Conservation (phyloP, 2,329 filamentous ascomycete genomes). For the Aspergillus terreus region DNA sequence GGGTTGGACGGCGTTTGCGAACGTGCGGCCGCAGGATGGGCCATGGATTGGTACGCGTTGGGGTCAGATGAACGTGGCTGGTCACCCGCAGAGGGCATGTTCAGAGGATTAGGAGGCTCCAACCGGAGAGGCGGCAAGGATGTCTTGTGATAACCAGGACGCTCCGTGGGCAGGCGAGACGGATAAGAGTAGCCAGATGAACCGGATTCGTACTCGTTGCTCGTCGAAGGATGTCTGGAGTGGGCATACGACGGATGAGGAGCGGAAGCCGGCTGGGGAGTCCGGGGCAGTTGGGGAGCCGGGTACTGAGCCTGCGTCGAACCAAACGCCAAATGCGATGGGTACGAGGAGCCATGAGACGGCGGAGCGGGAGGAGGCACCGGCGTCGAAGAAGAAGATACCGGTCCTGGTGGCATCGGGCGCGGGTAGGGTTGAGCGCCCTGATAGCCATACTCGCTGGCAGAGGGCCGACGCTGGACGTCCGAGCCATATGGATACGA, state of each 20-base stretch:
- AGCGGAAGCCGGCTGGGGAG: constrained; percentile 40
- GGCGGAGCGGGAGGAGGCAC: constrained; percentile 10
- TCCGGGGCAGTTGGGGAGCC: constrained; percentile 39
- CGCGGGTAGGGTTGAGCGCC: constrained; percentile 32
- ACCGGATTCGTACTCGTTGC: constrained; percentile 29
- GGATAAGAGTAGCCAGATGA: constrained; percentile 23
- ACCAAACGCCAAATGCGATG: constrained; percentile 43
- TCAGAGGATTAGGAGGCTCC: constrained; percentile 21
- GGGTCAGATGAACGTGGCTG: constrained; percentile 35
- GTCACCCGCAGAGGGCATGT: constrained; percentile 27
- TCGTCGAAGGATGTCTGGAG: constrained; percentile 28
- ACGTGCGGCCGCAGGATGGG: constrained; percentile 17
- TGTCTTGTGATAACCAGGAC: constrained; percentile 23
- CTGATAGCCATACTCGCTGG: constrained; percentile 41
- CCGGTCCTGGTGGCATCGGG: constrained; percentile 34
- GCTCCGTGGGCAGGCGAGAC: constrained; percentile 19
- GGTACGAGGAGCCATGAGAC: constrained; percentile 21
- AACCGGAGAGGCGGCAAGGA: constrained; percentile 26
- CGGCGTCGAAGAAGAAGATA: constrained; percentile 33
- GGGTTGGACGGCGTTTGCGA: constrained; percentile 25
- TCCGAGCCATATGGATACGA: constrained; percentile 41
- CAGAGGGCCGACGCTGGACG: constrained; percentile 47
- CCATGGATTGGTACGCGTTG: constrained; percentile 39
- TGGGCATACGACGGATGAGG: constrained; percentile 33
- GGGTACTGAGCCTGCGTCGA: constrained; percentile 40